phyloP scores from a whole-genome alignment of 2,329 filamentous ascomycete genomes.

The Ophiostoma pallidulum region DNA sequence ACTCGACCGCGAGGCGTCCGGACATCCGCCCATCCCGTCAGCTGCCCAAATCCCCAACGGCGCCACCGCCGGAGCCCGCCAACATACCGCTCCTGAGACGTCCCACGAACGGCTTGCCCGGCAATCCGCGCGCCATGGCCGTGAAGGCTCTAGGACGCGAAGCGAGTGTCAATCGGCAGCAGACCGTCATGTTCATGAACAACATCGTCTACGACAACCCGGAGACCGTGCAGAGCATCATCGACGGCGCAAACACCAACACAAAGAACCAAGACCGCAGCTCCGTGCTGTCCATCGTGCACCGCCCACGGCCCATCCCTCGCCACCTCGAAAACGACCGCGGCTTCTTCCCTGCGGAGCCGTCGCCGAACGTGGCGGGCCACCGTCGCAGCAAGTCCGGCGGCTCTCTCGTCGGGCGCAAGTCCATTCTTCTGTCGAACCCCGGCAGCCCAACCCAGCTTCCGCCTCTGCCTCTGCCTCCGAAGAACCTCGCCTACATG shows the following conservation, averaged over 20 bases:
- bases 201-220: conserved; percentile 47
- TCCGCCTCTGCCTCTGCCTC: conserved; percentile 46
- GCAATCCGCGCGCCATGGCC: conserved; percentile 35
- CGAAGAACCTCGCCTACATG: conserved; percentile 29
- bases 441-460: conserved; percentile 39
- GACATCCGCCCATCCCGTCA: conserved; percentile 26
- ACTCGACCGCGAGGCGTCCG: background rate
- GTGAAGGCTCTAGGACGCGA: conserved; percentile 24
- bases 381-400: conserved; percentile 43
- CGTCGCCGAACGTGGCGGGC: conserved; percentile 26
- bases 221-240: conserved; percentile 37
- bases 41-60: conserved; percentile 22
- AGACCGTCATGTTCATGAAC: conserved; percentile 48
- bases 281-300: conserved; percentile 33
- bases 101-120: conserved; percentile 38
- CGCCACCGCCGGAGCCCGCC: conserved; percentile 24
- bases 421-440: conserved; percentile 34
- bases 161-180: conserved; percentile 24
- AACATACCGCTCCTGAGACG: conserved; percentile 35
- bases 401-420: conserved; percentile 35
- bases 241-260: conserved; percentile 32
- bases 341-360: conserved; percentile 37
- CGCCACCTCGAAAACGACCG: conserved; percentile 37
- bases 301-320: conserved; percentile 48
- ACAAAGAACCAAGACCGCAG: conserved; percentile 17